Percentiles rank a stretch among this genome's conserved stretches.
These are phyloP conservation scores for Cyanidium caldarium DNA, from an alignment of 23 red algal species.

Conservation along the genomic window DNA sequence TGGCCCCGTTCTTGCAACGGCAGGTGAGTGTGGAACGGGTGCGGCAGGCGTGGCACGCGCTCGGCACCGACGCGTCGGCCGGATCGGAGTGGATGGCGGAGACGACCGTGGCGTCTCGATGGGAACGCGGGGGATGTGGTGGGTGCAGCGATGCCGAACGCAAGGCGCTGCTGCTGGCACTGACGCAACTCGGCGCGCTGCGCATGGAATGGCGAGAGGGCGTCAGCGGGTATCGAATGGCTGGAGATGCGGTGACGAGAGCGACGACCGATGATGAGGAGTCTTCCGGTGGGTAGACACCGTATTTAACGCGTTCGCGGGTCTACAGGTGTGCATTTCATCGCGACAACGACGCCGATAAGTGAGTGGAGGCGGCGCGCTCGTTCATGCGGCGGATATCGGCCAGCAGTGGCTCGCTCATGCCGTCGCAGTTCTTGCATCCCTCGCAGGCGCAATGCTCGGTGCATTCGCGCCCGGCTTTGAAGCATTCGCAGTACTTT, in stretches of 20 bases:
- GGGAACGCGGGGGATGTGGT: not conserved
- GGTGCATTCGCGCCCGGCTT: conserved; percentile 51
- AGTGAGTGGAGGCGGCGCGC: not conserved
- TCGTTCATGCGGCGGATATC: not conserved
- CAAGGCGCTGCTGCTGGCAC: not conserved
- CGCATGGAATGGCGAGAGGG: not conserved
- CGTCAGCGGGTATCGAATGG: not conserved
- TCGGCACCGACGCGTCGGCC: not conserved
- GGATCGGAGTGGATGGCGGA: not conserved
- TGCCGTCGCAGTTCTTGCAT: not conserved
- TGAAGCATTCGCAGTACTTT: conserved; percentile 89
- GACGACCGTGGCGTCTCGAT: not conserved
- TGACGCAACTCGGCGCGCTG: not conserved
- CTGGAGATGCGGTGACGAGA: no score
- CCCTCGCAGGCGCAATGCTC: conserved; percentile 59
- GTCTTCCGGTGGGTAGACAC: not conserved
- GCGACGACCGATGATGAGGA: not conserved
- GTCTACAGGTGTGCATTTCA: not conserved
- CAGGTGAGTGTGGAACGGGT: not conserved
- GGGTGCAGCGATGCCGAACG: no score
- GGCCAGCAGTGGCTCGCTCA: not conserved
- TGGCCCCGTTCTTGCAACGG: not conserved
- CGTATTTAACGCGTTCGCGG: not conserved
- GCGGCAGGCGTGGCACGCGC: not conserved
- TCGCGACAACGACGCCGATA: not conserved